phyloP scores from a whole-genome alignment of 1,284 basidiomycete species.

The Ustilago curta region DNA sequence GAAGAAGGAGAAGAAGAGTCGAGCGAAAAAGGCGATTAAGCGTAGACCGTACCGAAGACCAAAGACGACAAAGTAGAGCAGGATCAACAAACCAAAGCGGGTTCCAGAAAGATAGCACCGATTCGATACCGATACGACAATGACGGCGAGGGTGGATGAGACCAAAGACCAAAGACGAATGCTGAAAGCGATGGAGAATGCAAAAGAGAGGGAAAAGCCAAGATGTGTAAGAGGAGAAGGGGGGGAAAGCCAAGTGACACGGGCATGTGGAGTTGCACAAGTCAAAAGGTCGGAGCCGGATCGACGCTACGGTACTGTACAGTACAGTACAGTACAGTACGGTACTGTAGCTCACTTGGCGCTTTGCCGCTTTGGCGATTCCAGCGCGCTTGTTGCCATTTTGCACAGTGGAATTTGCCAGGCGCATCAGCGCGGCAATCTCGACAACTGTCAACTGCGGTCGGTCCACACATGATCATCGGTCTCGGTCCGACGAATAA shows the following conservation, averaged over 20 bases:
- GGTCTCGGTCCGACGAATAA: too few species aligned
- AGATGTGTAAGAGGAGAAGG: constrained; percentile 1
- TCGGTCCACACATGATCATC: too few species aligned
- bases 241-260: constrained; percentile 3
- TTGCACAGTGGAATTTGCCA: too few species aligned
- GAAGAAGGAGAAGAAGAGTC: neutral
- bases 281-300: neutral
- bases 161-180: neutral
- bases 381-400: too few species aligned
- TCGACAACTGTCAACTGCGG: too few species aligned
- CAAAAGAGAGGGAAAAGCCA: neutral
- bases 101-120: constrained; percentile 14
- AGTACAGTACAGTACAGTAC: too few species aligned
- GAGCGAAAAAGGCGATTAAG: neutral
- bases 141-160: neutral
- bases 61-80: neutral
- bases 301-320: too few species aligned
- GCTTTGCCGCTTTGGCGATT: too few species aligned
- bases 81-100: constrained; percentile 1
- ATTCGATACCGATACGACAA: constrained; percentile 4
- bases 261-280: neutral
- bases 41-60: constrained; percentile 4
- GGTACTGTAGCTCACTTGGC: too few species aligned
- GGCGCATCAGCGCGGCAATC: too few species aligned
- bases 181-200: constrained; percentile 1